A percentile compares a stretch with the other conserved stretches of the same genome.
Evolutionary conservation across 202 grass and related monocot species (phyloP).

Genomic region (Panicum hallii): DNA sequence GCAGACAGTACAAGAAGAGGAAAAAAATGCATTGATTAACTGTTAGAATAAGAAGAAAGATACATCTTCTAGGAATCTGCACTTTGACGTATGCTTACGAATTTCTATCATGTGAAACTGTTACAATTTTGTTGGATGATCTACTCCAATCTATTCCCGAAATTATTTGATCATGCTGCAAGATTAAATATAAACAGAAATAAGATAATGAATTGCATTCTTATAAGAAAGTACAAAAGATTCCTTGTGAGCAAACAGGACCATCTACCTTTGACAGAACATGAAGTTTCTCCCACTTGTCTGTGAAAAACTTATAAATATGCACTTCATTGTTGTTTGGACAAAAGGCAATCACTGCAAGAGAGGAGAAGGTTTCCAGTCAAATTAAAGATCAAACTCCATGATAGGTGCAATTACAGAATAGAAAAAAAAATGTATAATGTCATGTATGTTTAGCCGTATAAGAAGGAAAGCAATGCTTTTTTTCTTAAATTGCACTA

Average conservation of each 20-base stretch:
- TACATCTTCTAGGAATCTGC: constrained; percentile 25
- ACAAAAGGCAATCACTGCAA: constrained; percentile 96
- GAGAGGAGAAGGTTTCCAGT: constrained; percentile 19
- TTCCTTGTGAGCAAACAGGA: background rate
- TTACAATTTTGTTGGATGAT: constrained; percentile 95
- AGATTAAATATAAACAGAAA: constrained; percentile 35
- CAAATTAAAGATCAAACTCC: constrained; percentile 5
- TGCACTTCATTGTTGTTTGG: constrained; percentile 97
- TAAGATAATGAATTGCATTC: constrained; percentile 10
- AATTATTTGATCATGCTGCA: constrained; percentile 97
- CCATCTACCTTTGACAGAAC: constrained; percentile 89
- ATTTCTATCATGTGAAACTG: constrained; percentile 99
- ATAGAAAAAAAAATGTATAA: background rate
- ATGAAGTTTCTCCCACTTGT: constrained; percentile 98
- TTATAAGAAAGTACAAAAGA: constrained; percentile 5
- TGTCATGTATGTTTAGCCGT: background rate
- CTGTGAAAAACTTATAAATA: constrained; percentile 87
- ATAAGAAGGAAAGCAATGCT: background rate
- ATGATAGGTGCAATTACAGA: background rate
- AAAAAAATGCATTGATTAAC: background rate
- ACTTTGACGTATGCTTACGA: constrained; percentile 63
- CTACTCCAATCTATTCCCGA: constrained; percentile 96
- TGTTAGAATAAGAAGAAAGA: constrained; percentile 1
- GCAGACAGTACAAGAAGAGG: constrained; percentile 2
- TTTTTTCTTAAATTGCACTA: background rate